Conservation (phyloP, 257 asterid species). For the Ehretia macrophylla region DNA sequence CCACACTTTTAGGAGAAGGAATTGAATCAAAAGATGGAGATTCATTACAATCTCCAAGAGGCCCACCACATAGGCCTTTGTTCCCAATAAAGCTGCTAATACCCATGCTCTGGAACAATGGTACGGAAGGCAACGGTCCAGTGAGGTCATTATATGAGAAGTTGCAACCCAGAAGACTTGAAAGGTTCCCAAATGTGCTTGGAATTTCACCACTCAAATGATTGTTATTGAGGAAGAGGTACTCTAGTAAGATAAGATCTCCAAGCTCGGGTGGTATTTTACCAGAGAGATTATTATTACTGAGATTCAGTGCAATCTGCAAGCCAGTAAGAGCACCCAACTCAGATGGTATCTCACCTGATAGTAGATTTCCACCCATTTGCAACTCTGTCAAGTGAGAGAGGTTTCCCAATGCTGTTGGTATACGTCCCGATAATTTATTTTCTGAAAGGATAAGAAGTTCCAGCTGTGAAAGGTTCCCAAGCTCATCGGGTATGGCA, state of each 20-base stretch:
- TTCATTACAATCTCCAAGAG: constrained; percentile 50
- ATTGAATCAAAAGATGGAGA: constrained; percentile 14
- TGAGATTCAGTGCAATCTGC: constrained; percentile 82
- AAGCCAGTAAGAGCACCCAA: constrained; percentile 63
- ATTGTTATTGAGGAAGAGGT: constrained; percentile 61
- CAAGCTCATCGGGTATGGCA: constrained; percentile 55
- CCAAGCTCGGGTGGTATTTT: constrained; percentile 75
- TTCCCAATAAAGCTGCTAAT: constrained; percentile 68
- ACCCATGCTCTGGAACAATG: constrained; percentile 70
- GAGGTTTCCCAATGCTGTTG: constrained; percentile 62
- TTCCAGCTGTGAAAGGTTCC: constrained; percentile 74
- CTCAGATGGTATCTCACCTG: constrained; percentile 73
- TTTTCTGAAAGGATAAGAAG: constrained; percentile 70
- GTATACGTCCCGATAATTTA: constrained; percentile 60
- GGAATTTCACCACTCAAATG: constrained; percentile 81
- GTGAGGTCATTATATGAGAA: constrained; percentile 70
- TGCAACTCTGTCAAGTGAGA: constrained; percentile 82
- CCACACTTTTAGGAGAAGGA: constrained; percentile 23
- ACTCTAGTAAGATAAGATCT: constrained; percentile 64
- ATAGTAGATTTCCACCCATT: constrained; percentile 71
- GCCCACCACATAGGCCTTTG: constrained; percentile 82
- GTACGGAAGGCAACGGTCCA: constrained; percentile 74
- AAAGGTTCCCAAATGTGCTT: constrained; percentile 62
- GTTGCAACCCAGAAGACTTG: constrained; percentile 79
- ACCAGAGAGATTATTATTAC: constrained; percentile 68